These are phyloP conservation scores for Domatiomyces globalis DNA, from an alignment of 2,329 filamentous ascomycete genomes.

Conservation along the genomic window DNA sequence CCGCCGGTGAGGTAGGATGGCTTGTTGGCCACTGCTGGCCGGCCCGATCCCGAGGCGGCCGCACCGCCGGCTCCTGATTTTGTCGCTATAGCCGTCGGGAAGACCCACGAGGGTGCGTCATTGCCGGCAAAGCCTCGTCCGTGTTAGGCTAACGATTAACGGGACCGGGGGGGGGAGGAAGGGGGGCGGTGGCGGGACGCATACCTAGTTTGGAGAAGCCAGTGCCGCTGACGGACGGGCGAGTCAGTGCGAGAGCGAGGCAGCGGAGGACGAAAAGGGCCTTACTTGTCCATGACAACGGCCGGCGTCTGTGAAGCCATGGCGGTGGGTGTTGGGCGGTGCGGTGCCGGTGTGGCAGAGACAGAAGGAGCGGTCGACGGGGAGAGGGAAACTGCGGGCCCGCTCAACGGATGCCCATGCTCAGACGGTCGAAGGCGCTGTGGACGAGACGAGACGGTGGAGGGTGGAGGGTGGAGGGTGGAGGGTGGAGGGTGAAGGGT, in stretches of 20 bases:
- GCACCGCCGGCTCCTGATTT: slow-evolving; percentile 61
- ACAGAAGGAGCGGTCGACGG: not conserved
- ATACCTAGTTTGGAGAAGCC: slow-evolving; percentile 97
- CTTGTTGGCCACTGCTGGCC: slow-evolving; percentile 84
- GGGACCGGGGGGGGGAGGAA: slow-evolving; percentile 6
- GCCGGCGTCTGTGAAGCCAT: slow-evolving; percentile 99
- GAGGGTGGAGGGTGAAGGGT: not conserved
- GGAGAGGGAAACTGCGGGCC: not conserved
- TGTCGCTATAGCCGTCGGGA: slow-evolving; percentile 94
- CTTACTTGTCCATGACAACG: slow-evolving; percentile 99
- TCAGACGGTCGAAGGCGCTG: slow-evolving; percentile 4
- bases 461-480: not conserved
- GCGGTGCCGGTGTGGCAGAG: not conserved
- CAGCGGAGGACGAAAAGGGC: slow-evolving; percentile 21
- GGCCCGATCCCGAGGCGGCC: slow-evolving; percentile 64
- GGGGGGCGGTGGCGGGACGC: slow-evolving; percentile 20
- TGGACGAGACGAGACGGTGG: not conserved
- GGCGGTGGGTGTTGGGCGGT: slow-evolving; percentile 13
- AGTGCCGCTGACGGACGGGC: slow-evolving; percentile 61
- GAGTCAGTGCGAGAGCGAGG: slow-evolving; percentile 20
- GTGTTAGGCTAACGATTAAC: slow-evolving; percentile 23
- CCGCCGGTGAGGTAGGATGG: slow-evolving; percentile 89
- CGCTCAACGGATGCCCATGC: slow-evolving; percentile 11
- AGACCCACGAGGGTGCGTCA: slow-evolving; percentile 97
- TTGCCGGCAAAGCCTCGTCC: slow-evolving; percentile 86